Base-by-base conservation (phyloP, 768 basidiomycete species). In the Leccinum incarnatum region DNA sequence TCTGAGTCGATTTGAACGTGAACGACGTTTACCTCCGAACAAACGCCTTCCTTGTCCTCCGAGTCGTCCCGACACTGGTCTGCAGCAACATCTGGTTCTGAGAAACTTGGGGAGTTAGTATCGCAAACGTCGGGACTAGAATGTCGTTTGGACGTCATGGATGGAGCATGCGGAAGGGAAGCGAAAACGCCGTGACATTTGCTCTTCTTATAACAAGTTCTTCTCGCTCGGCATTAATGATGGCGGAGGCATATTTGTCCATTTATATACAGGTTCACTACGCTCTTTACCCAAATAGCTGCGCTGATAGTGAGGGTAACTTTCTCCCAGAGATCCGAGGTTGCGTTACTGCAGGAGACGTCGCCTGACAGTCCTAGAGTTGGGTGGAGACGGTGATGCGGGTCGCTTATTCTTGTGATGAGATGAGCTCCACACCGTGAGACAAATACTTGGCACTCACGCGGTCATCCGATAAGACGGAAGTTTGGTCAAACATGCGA, bases 1-100 rank as follows among this genome's bases (percentile, higher is more conserved):
- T 73, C 72, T 17, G 73, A 68, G 17, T 70, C 72, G 19, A 60
- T 62, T 27, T 60, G 19, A 15, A 47, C 46, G 6, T 21, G 15
- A 4, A 23, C 54, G 0, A 52, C 56, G 21, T 56, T 57, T 30
- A 32, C 58, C 25, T 66, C 48, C 6, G 48, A 47, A 23, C 23
- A 58, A 21, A 34, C 34, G 45, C 45, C 58, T 23, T 56, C 62
- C n/a, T 21, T 62, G 25, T 63, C 61, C n/a, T 61, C 40, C 14
- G 36, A 15, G 15, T 15, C 60, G 42, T 63, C 59, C 8, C 30
- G 63, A 45, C 19, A 17, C 5, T 57, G 55, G 19, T 59, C 56
- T 8, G 48, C 48, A 7, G 36, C 57, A 15, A 58, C 58, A 45
- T n/a, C 62, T 17, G 60, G 30, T 23, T 63, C 63, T 12, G 62